Evolutionary conservation across 352 stramenopile genomes (phyloP), one percentile per base, ranked within the genome.

Genomic region (Salisapilia sapeloensis): DNA sequence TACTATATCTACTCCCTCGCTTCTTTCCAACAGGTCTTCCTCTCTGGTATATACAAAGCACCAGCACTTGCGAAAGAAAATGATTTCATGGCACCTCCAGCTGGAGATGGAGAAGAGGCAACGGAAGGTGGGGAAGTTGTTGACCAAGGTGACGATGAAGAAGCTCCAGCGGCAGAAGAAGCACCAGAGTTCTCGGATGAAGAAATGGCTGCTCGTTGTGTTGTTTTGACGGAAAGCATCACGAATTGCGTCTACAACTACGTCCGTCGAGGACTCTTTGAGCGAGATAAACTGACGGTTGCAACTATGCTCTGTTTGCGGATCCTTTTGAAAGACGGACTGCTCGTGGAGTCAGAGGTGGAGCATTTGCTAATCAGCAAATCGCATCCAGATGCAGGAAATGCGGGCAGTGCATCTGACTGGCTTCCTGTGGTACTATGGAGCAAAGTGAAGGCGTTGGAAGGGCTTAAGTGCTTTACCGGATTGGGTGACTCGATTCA

Each of bases 1-100:
- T 97, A 96, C 60, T 97, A 97, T 53, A 96, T 97, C 42, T 97
- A 97, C 49, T 96, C 81, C 20, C 77, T 97, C 8, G 86, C 81
- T 14, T 90, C 86, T 2, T 98, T 98, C 71, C 90, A 96, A 37
- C 79, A 91, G 33, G 90, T 97, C 12, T 95, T 97, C 48, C 71
- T 96, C 27, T 91, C 89, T 19, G 91, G 84, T 16, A 97, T 97
- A 33, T 94, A 95, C 36, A 62, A 69, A 3, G 83, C 95, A 5
- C 81, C 83, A 1, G 44, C n/a, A n/a, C n/a, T n/a, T 76, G 33
- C 57, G 43, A 15, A 67, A 50, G 23, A 52, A 39, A 32, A 44
- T 40, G 16, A 55, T 6, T n/a, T 12, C n/a, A 20, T 33, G 12
- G 17, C 17, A 32, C 13, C n/a, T 24, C 14, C 35, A 14, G 19